A percentile compares a stretch with the other conserved stretches of the same genome.
phyloP scores from a whole-genome alignment of 2,329 filamentous ascomycete species.

The Penicillium sp. region DNA sequence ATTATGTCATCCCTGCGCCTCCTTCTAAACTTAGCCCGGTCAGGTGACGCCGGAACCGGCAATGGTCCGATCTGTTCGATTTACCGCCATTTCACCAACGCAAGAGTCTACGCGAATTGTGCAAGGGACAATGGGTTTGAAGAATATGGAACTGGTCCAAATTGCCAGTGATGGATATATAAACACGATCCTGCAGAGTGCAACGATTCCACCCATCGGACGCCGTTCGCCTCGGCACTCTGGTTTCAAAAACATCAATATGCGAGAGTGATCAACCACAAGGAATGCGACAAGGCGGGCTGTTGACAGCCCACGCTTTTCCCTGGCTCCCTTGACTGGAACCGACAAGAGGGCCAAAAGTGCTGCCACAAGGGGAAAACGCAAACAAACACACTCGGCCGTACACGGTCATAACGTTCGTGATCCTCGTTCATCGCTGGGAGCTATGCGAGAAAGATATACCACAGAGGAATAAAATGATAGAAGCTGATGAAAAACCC shows the following conservation, averaged over 20 bases:
- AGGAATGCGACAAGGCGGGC: constrained; percentile 13
- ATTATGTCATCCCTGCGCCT: too few species aligned
- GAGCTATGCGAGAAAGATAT: constrained; percentile 40
- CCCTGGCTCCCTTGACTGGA: constrained; percentile 2
- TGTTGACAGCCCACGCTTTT: constrained; percentile 11
- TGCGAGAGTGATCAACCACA: constrained; percentile 3
- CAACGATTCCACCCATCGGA: constrained; percentile 13
- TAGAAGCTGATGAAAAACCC: constrained; percentile 19
- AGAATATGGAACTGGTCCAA: not conserved
- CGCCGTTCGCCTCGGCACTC: constrained; percentile 17
- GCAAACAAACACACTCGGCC: constrained; percentile 29
- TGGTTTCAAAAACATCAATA: constrained; percentile 12
- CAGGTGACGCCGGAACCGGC: constrained; percentile 9
- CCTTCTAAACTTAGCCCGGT: too few species aligned
- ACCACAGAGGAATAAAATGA: constrained; percentile 26
- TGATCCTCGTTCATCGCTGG: constrained; percentile 42
- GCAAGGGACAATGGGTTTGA: not conserved
- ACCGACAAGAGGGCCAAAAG: too few species aligned
- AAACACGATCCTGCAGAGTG: constrained; percentile 15
- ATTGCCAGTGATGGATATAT: constrained; percentile 18
- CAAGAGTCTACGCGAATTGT: not conserved
- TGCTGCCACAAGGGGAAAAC: constrained; percentile 7
- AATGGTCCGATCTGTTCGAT: not conserved
- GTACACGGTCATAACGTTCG: constrained; percentile 43
- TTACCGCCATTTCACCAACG: not conserved